Evolutionary conservation across 192 early-diverging fungal genomes (phyloP).

Genomic region (Oehlia diaphana): DNA sequence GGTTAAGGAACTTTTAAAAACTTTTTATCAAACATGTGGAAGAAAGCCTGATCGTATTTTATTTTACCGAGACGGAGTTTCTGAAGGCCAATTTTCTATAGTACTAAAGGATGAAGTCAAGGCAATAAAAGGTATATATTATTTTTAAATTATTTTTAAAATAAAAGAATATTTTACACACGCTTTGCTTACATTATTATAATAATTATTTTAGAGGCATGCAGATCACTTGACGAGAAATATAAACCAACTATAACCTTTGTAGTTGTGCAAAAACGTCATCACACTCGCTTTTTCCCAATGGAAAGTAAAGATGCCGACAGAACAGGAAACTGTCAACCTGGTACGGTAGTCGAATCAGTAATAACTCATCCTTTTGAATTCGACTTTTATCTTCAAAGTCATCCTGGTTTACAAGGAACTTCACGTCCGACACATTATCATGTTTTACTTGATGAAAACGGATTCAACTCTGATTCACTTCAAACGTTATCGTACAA

Average conservation of each 20-base stretch:
- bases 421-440: slow-evolving; percentile 88
- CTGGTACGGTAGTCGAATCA: slow-evolving; percentile 73
- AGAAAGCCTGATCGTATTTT: slow-evolving; percentile 1
- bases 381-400: slow-evolving; percentile 62
- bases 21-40: slow-evolving; percentile 32
- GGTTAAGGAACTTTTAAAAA: slow-evolving; percentile 48
- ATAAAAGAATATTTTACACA: too few relatives aligned
- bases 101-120: slow-evolving; percentile 67
- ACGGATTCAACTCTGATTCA: slow-evolving; percentile 38
- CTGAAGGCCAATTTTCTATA: slow-evolving; percentile 73
- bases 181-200: neutral
- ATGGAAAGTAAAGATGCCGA: slow-evolving; percentile 55
- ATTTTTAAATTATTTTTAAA: neutral
- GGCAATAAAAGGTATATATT: slow-evolving; percentile 53
- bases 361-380: slow-evolving; percentile 69
- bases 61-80: slow-evolving; percentile 72
- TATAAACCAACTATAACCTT: slow-evolving; percentile 78
- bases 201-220: slow-evolving; percentile 39
- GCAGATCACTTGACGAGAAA: slow-evolving; percentile 34
- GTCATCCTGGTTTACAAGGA: slow-evolving; percentile 75
- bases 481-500: slow-evolving; percentile 82
- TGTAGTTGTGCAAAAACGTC: slow-evolving; percentile 74
- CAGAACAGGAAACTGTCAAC: slow-evolving; percentile 70
- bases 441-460: slow-evolving; percentile 68
- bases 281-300: slow-evolving; percentile 65